Evolutionary conservation across 495 filamentous ascomycete genomes (phyloP).

Genomic region (Lophium mytilinum): DNA sequence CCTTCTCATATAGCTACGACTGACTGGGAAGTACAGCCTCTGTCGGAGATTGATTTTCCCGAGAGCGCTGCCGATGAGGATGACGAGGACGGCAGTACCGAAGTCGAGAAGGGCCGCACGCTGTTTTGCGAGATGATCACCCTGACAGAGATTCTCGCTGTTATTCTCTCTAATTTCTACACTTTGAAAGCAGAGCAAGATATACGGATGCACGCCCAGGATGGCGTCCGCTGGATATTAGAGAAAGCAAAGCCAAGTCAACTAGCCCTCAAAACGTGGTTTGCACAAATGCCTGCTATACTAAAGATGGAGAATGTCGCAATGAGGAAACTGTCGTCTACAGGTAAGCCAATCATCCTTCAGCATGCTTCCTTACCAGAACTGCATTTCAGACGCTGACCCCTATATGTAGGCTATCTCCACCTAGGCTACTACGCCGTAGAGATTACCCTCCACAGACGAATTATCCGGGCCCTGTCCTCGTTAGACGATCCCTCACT

Average conservation of each 20-base stretch:
- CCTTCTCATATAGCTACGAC: slow-evolving; percentile 66
- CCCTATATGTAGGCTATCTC: slow-evolving; percentile 40
- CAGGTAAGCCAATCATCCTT: slow-evolving; percentile 10
- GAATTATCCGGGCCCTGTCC: slow-evolving; percentile 48
- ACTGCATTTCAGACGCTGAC: neutral
- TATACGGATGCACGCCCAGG: slow-evolving; percentile 41
- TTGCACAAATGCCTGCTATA: slow-evolving; percentile 43
- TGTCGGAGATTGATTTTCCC: slow-evolving; percentile 61
- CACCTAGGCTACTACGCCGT: slow-evolving; percentile 55
- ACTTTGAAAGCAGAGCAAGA: slow-evolving; percentile 49
- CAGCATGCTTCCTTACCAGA: slow-evolving; percentile 6
- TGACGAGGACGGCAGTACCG: slow-evolving; percentile 46
- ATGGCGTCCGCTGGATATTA: slow-evolving; percentile 47
- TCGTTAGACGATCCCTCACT: slow-evolving; percentile 39
- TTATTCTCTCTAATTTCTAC: slow-evolving; percentile 54
- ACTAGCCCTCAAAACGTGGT: slow-evolving; percentile 53
- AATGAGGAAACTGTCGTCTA: slow-evolving; percentile 17
- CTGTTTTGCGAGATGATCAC: slow-evolving; percentile 55
- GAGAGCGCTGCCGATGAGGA: slow-evolving; percentile 51
- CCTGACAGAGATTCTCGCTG: slow-evolving; percentile 52
- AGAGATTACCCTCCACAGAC: slow-evolving; percentile 54
- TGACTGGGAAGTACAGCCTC: slow-evolving; percentile 66
- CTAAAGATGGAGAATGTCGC: slow-evolving; percentile 45
- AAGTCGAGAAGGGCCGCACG: slow-evolving; percentile 58
- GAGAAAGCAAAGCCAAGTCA: slow-evolving; percentile 56